Base-by-base conservation (phyloP, 495 filamentous ascomycete genomes). In the Trichoderma reesei region DNA sequence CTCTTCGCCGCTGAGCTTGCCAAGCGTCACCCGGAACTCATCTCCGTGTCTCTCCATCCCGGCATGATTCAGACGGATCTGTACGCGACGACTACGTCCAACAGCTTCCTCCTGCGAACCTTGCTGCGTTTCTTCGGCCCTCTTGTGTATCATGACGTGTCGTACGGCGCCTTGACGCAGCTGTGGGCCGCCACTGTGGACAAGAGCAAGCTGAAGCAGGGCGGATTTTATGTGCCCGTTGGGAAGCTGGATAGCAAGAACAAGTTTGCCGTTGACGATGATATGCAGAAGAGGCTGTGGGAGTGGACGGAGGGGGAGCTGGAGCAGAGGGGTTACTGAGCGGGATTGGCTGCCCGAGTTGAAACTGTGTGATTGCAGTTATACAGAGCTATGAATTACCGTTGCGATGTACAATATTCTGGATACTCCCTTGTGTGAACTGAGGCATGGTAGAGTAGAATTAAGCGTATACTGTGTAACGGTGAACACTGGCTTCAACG, bases 21-120 rank as follows among this genome's bases (percentile, higher is more conserved):
- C 5, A 70, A 75, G 16, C 75, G 78, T 0, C 76, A 85, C 56
- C 85, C 84, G 2, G 73, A 75, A 37, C 81, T 90, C 63, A 79
- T 76, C 3, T 77, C 79, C 10, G 78, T 87, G 0, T 73, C 85
- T 0, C 75, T 90, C 1, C 87, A 91, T 65, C 88, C 90, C 0
- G 89, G 89, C 13, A 71, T 85, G 1, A 79, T 87, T 26, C 64
- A 72, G 2, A 89, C 84, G 13, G 79, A 82, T 9, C 68, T 90
- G 4, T 80, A 81, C 11, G n/a, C 36, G 36, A 61, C 20, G n/a
- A 3, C 16, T 48, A 26, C 36, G 11, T 9, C 38, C 13, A 34
- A 14, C 51, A 56, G 51, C 51, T 56, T 33, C 26, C 34, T 56
- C 11, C 10, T 56, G 8, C 33, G 51, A 13, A 18, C 8, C 11